Evolutionary conservation across 225 moss, liverwort and hornwort species (phyloP).

Genomic region (Asterella californica): DNA sequence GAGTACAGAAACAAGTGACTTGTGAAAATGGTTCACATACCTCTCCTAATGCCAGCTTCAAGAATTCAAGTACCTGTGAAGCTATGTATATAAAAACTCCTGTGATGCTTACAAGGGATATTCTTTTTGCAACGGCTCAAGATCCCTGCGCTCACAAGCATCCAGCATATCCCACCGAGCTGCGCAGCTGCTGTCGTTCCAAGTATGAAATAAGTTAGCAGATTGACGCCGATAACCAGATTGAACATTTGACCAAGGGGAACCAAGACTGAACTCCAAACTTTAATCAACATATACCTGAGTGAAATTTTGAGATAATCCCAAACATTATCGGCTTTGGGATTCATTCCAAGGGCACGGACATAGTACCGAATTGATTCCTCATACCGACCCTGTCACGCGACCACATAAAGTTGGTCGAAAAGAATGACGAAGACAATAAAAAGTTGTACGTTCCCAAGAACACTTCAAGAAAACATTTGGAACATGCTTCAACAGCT

Average conservation of each 20-base stretch:
- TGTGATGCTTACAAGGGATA: slow-evolving; percentile 53
- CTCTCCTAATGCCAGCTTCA: slow-evolving; percentile 2
- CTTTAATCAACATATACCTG: slow-evolving; percentile 41
- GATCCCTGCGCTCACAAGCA: slow-evolving; percentile 64
- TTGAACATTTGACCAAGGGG: not conserved
- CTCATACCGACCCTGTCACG: slow-evolving; percentile 77
- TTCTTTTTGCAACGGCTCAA: slow-evolving; percentile 61
- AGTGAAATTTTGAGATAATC: slow-evolving; percentile 91
- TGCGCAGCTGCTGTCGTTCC: slow-evolving; percentile 56
- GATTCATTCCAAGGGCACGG: slow-evolving; percentile 90
- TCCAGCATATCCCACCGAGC: slow-evolving; percentile 71
- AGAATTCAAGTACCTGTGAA: slow-evolving; percentile 12
- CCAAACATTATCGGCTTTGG: slow-evolving; percentile 96
- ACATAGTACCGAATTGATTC: slow-evolving; percentile 92
- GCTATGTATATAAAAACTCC: not conserved
- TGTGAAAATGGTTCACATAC: not conserved
- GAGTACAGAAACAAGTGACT: not conserved
- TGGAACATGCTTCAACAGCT: not conserved
- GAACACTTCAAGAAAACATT: not conserved
- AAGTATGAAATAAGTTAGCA: slow-evolving; percentile 22
- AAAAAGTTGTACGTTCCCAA: no score
- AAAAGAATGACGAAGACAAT: not conserved
- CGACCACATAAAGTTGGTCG: not conserved
- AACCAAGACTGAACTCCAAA: slow-evolving; percentile 1
- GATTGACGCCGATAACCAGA: not conserved